Percentiles rank a stretch among this genome's conserved stretches.
These are phyloP conservation scores for Penicillium fuscoglaucum DNA, from an alignment of 2,329 filamentous ascomycete species.

Conservation along the genomic window DNA sequence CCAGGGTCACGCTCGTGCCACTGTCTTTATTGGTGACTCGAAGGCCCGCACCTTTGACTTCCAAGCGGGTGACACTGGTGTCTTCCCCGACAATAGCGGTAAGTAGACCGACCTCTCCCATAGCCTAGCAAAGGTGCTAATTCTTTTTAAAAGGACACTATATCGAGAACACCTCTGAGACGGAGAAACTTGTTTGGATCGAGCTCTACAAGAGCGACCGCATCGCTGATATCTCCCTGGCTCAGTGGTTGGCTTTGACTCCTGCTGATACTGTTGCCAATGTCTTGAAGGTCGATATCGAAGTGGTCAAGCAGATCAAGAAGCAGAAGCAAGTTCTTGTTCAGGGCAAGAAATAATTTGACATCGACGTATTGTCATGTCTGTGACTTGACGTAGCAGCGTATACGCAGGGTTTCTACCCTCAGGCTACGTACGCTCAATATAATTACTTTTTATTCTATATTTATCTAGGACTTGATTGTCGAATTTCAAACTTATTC, in stretches of 20 bases:
- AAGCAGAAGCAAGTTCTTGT: conserved; percentile 24
- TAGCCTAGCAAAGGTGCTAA: background rate
- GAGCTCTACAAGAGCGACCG: conserved; percentile 69
- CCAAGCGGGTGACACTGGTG: conserved; percentile 64
- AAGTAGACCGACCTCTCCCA: conserved; percentile 17
- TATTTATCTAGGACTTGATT: background rate
- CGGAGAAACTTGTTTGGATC: conserved; percentile 65
- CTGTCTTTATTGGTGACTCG: conserved; percentile 63
- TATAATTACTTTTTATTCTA: background rate
- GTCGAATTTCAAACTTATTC: background rate
- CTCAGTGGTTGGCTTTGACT: conserved; percentile 69
- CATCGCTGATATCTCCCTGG: conserved; percentile 65
- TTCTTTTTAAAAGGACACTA: conserved; percentile 54
- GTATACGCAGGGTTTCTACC: too few species aligned
- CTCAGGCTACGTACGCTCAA: background rate
- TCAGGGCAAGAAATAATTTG: conserved; percentile 14
- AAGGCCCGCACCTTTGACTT: conserved; percentile 68
- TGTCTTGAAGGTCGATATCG: conserved; percentile 21
- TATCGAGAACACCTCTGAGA: conserved; percentile 66
- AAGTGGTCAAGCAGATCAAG: conserved; percentile 23
- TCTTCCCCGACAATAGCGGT: conserved; percentile 63
- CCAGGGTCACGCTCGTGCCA: conserved; percentile 60
- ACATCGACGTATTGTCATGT: background rate
- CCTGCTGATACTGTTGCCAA: conserved; percentile 41
- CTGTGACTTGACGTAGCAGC: background rate